phyloP scores from a whole-genome alignment of 1,284 basidiomycete genomes.

The Naganishia sp. region DNA sequence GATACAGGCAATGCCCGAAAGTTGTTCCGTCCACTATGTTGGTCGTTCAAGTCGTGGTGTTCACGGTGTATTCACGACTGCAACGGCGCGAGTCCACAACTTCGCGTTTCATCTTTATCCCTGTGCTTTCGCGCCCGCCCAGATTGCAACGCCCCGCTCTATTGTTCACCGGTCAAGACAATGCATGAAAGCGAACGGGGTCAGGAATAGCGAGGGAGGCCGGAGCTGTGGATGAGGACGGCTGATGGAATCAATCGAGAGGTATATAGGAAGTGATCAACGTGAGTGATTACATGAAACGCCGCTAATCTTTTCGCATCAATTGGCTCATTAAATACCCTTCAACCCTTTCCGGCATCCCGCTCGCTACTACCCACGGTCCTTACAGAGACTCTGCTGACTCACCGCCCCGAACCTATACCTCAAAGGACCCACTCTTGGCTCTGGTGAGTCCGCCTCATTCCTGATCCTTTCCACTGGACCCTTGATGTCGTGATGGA shows the following conservation, averaged over 20 bases:
- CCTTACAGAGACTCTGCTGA: slow-evolving; percentile 11
- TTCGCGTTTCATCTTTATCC: slow-evolving; percentile 13
- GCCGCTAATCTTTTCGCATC: background rate
- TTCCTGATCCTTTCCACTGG: background rate
- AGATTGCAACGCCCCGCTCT: background rate
- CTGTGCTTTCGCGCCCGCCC: background rate
- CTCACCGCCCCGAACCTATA: background rate
- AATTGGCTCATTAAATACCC: slow-evolving; percentile 6
- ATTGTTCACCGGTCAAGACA: slow-evolving; percentile 6
- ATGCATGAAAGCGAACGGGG: background rate
- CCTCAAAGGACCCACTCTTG: slow-evolving; percentile 4
- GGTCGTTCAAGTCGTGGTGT: background rate
- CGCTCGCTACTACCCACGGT: slow-evolving; percentile 5
- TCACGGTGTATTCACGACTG: background rate
- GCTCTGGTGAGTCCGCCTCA: background rate
- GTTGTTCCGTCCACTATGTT: background rate
- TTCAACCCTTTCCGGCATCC: slow-evolving; percentile 1
- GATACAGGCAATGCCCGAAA: background rate
- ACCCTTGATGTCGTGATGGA: background rate
- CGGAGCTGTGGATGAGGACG: background rate
- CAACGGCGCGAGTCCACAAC: background rate
- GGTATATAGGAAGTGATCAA: slow-evolving; percentile 17
- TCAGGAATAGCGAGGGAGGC: background rate
- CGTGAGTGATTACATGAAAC: slow-evolving; percentile 5
- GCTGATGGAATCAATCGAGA: background rate